Evolutionary conservation across 1,139 yeast genomes (phyloP).

Genomic region (Yamadazyma membranifaciens): DNA sequence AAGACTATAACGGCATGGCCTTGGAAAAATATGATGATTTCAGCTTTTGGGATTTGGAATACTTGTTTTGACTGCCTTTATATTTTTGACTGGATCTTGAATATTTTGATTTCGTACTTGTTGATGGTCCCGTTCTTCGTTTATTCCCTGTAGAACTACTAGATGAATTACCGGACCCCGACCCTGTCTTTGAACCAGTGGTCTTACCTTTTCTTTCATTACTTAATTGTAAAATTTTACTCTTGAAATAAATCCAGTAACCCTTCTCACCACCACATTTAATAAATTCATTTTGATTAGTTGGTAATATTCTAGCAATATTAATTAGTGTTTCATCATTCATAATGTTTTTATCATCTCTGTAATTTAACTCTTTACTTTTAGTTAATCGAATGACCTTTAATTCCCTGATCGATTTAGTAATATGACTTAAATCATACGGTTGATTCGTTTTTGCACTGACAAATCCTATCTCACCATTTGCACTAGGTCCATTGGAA

Average conservation of each 20-base stretch:
- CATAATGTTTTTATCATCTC: conserved; percentile 42
- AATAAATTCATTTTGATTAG: conserved; percentile 49
- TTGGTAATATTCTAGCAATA: conserved; percentile 56
- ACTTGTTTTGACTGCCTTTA: neutral
- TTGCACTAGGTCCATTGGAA: neutral
- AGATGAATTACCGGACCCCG: neutral
- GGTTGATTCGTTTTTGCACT: conserved; percentile 17
- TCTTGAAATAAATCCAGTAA: conserved; percentile 49
- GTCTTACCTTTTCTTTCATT: conserved; percentile 19
- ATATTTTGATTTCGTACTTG: neutral
- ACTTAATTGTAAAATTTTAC: conserved; percentile 36
- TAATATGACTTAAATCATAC: conserved; percentile 23
- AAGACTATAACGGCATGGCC: neutral
- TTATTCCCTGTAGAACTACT: no score
- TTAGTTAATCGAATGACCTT: conserved; percentile 43
- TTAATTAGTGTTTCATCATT: conserved; percentile 51
- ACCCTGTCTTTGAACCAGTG: no score
- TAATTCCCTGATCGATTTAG: conserved; percentile 41
- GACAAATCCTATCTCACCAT: conserved; percentile 11
- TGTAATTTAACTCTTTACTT: conserved; percentile 40
- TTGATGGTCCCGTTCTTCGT: neutral
- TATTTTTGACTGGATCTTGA: neutral
- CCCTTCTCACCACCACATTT: conserved; percentile 43
- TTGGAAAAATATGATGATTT: neutral
- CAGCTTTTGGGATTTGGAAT: neutral